Evolutionary conservation across 345 rosid genomes (phyloP), one percentile per base, ranked within the genome.

Genomic region (Camelina laxa): DNA sequence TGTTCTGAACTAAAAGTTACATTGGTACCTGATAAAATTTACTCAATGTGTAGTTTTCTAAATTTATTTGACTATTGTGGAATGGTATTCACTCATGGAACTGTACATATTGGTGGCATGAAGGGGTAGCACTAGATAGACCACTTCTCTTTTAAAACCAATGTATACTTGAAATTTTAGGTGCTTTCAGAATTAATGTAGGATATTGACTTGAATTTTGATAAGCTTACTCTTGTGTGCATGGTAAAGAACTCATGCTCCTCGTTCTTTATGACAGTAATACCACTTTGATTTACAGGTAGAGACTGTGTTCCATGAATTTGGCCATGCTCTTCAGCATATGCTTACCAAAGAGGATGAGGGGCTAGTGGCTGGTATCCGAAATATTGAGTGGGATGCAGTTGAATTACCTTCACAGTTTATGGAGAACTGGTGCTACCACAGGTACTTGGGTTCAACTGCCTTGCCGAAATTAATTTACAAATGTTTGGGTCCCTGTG

Each of bases 401-500:
- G 92, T 94, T 77, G 98, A 94, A 78, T 81, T 94, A 78, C 97
- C 97, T 51, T 94, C 98, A 13, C 98, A 94, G 73, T 94, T 94
- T 80, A 94, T 94, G 98, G 97, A 94, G 82, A 94, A 94, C 80
- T 94, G 98, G 98, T 94, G 98, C 85, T 94, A 91, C 83, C 98
- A 90, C 81, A 88, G 95, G 98, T 94, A 67, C 47, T 45, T 55
- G 53, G 60, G 41, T 38, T 64, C 67, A 41, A 24, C 36, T 63
- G 50, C 65, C 51, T 24, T 70, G 15, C 16, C 20, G 2, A 57
- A 11, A 42, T 54, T n/a, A 16, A 7, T 57, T 19, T 17, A 33
- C 27, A 73, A 19, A 6, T 20, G 59, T 57, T 54, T 27, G 27
- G 50, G 31, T 0, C 20, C 4, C 13, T 6, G 19, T 55, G 47